Base-by-base conservation (phyloP, 1,284 basidiomycete genomes). In the Ceratobasidium sp. region DNA sequence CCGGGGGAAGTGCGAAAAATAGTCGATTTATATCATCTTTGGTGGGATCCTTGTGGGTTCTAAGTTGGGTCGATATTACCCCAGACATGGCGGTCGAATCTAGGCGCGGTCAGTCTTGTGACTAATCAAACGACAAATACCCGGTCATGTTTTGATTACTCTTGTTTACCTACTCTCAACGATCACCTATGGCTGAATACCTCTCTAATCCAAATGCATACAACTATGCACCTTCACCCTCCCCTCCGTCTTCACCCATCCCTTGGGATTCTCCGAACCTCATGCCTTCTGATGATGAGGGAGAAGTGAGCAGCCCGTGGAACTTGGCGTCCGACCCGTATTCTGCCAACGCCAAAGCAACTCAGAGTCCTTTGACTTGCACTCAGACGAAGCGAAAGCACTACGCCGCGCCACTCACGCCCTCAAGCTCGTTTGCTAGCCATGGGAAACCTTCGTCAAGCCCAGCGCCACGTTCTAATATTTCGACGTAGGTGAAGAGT, bases 41-140 rank as follows among this genome's bases (percentile, higher is more conserved):
- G 6, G 90, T 90, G 57, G 93, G 93, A 79, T 96, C 94, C 81
- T 92, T 92, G 84, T 94, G 94, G 75, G 90, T 87, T 71, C 93
- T 88, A 55, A 96, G 85, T 73, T 93, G 64, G 7, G 64, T 55
- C 31, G 49, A 53, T 22, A 67, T 67, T 49, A 60, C 57, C 40
- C 57, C 57, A 38, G 64, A 67, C 64, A 67, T 67, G 25, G 50
- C 50, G 50, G 50, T 32, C 29, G 29, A 25, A 27, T 27, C 22
- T 53, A 8, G 27, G 50, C 10, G 50, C 4, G 50, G 25, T 4
- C 38, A 27, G 50, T 55, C 29, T 25, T 7, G 1, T 13, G 27
- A 29, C 27, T 52, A 50, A 52, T 67, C 64, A 67, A n/a, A n/a
- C n/a, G n/a, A n/a, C n/a, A n/a, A n/a, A n/a, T n/a, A n/a, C n/a